Base-by-base conservation (phyloP, 129 eudicot genomes). In the Pittosporum tobira region DNA sequence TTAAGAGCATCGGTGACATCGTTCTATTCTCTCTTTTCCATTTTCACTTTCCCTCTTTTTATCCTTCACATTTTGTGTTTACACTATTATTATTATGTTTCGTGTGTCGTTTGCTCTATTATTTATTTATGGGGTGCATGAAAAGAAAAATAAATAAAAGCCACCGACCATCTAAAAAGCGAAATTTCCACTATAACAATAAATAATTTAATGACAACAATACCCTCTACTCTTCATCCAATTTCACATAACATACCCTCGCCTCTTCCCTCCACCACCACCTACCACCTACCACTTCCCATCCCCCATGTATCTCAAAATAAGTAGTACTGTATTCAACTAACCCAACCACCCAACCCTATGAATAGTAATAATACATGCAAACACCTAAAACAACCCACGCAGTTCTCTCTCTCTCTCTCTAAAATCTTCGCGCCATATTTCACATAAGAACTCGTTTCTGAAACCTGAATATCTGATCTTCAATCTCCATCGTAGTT, bases 181-280 rank as follows among this genome's bases (percentile, higher is more conserved):
- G 48, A 68, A 64, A 56, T 44, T 64, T 71, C 71, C 68, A 72
- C 71, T 71, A 69, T 43, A 63, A 66, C 69, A 70, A 77, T 47
- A 56, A 71, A 71, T 44, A 72, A 68, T 62, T 77, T 75, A 67
- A 67, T 60, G 93, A 84, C 93, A 67, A 79, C 59, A 76, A 68
- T 76, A 79, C 74, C 93, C 93, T 72, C 68, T 25, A 45, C 51
- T 62, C 9, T 66, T 60, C 61, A 74, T 53, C 79, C 52, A 72
- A 69, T 63, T 73, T 70, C 76, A 63, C 78, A 70, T 69, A 60
- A 29, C 76, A 69, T 37, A 22, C 61, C 74, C 71, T 65, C 43
- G 12, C 56, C 75, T 12, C 52, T n/a, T n/a, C 8, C 62, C 53
- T 56, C 52, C 56, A 61, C 65, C 53, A 44, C 67, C 48, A 62